Percentiles rank a stretch among this genome's conserved stretches.
Evolutionary conservation across 768 basidiomycete genomes (phyloP).

Genomic region (Phylloporus scabripes): DNA sequence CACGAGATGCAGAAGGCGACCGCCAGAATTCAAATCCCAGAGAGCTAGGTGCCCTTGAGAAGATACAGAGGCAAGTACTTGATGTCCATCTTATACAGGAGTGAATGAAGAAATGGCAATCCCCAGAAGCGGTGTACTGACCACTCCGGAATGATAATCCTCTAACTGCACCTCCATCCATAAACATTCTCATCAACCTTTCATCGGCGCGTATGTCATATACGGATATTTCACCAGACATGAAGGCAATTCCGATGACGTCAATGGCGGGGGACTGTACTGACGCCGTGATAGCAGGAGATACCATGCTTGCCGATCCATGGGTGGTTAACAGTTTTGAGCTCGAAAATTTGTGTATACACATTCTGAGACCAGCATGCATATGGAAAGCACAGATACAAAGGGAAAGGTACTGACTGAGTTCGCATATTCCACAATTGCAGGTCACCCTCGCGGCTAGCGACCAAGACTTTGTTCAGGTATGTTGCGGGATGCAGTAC

Average conservation of each 20-base stretch:
- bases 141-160: conserved; percentile 84
- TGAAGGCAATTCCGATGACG: conserved; percentile 88
- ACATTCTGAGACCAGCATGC: conserved; percentile 44
- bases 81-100: conserved; percentile 63
- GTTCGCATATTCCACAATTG: conserved; percentile 95
- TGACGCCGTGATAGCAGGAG: conserved; percentile 63
- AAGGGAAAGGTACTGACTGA: conserved; percentile 42
- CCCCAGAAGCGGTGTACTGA: conserved; percentile 31
- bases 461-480: conserved; percentile 89
- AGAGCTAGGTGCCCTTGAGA: conserved; percentile 84
- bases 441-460: conserved; percentile 72
- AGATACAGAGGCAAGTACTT: conserved; percentile 83
- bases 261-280: conserved; percentile 95
- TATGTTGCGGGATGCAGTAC: conserved; percentile 94
- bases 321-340: conserved; percentile 45
- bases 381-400: neutral
- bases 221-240: conserved; percentile 81
- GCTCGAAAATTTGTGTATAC: conserved; percentile 73
- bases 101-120: conserved; percentile 2
- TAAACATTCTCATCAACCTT: conserved; percentile 78
- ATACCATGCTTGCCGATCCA: conserved; percentile 24
- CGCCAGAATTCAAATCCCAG: conserved; percentile 87
- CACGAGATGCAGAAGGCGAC: conserved; percentile 77
- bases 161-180: conserved; percentile 79
- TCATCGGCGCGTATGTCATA: conserved; percentile 92